Evolutionary conservation across 495 filamentous ascomycete species (phyloP), one percentile per base, ranked within the genome.

Genomic region (Podospora appendiculata): DNA sequence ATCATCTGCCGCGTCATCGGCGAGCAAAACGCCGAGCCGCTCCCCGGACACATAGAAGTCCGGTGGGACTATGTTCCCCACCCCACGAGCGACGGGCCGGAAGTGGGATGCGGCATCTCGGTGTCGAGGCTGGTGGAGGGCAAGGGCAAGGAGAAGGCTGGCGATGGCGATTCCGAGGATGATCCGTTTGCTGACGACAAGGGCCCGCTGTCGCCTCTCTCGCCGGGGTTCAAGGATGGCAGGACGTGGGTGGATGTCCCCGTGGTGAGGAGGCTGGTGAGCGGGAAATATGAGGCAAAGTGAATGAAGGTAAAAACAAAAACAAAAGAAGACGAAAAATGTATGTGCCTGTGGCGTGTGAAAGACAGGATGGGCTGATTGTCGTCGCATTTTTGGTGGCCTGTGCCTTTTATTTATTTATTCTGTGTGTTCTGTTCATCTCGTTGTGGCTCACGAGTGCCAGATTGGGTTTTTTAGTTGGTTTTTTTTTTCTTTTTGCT

Each of bases 1-100:
- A 79, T 94, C 48, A 83, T 94, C 8, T 89, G 84, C 50, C 81
- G 90, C 8, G 88, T 96, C 25, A 65, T 76, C 53, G 78, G 83
- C 48, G 81, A 86, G 12, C 80, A 87, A n/a, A 88, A 88, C 42
- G 75, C 76, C 0, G 83, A 87, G 62, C 90, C 87, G 2, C 81
- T 80, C 61, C 83, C 86, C 32, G 88, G 89, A 3, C 78, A 78
- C 40, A 79, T 92, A 10, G 89, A 95, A 59, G 89, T 88, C 3
- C 75, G 85, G 50, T 95, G 90, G 81, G 90, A 95, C 63, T 70
- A 82, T 83, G 60, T 71, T 53, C 57, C 63, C 3, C 61, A 65
- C 3, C 40, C 65, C 40, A 60, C 64, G 9, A 55, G 70, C 1
- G 76, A 70, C 0, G 81, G 77, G 41, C 77, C 76, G 2, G 67